Evolutionary conservation across 768 basidiomycete species (phyloP).

Genomic region (Crepidotus variabilis): DNA sequence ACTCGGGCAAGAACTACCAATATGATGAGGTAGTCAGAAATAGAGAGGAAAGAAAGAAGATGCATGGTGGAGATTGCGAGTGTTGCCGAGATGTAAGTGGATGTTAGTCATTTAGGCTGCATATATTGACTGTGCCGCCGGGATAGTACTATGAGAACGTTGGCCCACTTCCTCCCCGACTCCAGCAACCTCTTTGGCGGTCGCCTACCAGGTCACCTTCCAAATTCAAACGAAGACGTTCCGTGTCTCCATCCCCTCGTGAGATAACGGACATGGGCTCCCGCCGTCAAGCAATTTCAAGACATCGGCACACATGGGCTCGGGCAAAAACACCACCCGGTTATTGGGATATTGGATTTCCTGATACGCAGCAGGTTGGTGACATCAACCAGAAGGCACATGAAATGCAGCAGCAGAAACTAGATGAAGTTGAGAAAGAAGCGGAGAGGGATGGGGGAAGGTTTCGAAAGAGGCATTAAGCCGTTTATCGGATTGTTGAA

Average conservation of each 20-base stretch:
- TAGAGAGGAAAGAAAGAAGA: constrained; percentile 54
- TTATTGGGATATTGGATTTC: constrained; percentile 92
- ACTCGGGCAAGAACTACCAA: constrained; percentile 62
- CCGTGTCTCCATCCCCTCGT: constrained; percentile 9
- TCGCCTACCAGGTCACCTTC: constrained; percentile 43
- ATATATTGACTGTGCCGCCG: not conserved
- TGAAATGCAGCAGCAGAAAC: constrained; percentile 69
- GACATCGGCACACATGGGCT: constrained; percentile 70
- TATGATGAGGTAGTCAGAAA: constrained; percentile 77
- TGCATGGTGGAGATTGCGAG: constrained; percentile 80
- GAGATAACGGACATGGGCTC: constrained; percentile 30
- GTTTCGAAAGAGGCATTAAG: constrained; percentile 28
- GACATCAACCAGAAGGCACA: constrained; percentile 73
- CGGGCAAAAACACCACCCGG: constrained; percentile 75
- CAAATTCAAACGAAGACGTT: constrained; percentile 7
- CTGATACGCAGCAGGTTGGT: constrained; percentile 75
- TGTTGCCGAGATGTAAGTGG: constrained; percentile 69
- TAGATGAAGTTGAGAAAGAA: constrained; percentile 53
- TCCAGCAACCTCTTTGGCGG: constrained; percentile 72
- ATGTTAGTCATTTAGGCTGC: constrained; percentile 2
- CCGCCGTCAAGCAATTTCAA: constrained; percentile 70
- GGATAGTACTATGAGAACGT: constrained; percentile 78
- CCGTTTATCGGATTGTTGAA: not conserved
- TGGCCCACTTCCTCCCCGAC: constrained; percentile 62
- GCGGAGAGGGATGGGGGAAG: constrained; percentile 43